phyloP scores from a whole-genome alignment of 495 filamentous ascomycete genomes.

The Aspergillus kassunensis region DNA sequence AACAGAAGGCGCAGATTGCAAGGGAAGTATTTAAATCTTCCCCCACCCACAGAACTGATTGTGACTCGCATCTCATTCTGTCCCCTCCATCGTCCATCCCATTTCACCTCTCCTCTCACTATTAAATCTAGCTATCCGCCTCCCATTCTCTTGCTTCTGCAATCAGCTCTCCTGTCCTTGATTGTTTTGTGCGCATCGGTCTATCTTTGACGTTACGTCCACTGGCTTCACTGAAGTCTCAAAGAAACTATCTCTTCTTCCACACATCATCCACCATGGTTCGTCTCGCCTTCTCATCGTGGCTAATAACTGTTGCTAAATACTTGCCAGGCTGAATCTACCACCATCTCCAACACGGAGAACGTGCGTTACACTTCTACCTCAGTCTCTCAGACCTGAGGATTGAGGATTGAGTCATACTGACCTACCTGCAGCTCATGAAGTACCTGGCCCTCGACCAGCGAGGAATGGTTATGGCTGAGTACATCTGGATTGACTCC shows the following conservation, averaged over 20 bases:
- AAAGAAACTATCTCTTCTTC: slow-evolving; percentile 17
- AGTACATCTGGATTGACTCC: slow-evolving; percentile 98
- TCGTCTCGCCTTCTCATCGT: not conserved
- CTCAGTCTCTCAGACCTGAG: slow-evolving; percentile 33
- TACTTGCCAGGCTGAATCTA: slow-evolving; percentile 44
- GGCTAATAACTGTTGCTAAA: slow-evolving; percentile 4
- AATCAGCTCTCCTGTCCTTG: slow-evolving; percentile 9
- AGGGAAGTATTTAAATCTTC: slow-evolving; percentile 5
- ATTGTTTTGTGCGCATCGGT: slow-evolving; percentile 14
- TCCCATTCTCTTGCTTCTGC: slow-evolving; percentile 5
- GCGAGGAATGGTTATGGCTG: slow-evolving; percentile 77
- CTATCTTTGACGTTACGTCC: slow-evolving; percentile 7
- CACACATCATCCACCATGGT: slow-evolving; percentile 17
- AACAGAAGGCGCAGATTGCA: slow-evolving; percentile 4
- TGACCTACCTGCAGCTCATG: slow-evolving; percentile 62
- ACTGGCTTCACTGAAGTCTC: slow-evolving; percentile 5
- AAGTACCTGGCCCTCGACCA: slow-evolving; percentile 92
- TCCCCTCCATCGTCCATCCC: slow-evolving; percentile 10
- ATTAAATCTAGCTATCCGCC: slow-evolving; percentile 9
- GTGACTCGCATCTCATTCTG: slow-evolving; percentile 19
- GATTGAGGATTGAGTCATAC: slow-evolving; percentile 37
- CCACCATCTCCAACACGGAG: slow-evolving; percentile 64
- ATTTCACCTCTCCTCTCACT: slow-evolving; percentile 7
- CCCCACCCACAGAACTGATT: slow-evolving; percentile 18
- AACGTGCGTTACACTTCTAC: slow-evolving; percentile 51